These are phyloP conservation scores for Tylopilus vinaceipallidus DNA, from an alignment of 768 basidiomycete species.

Conservation along the genomic window DNA sequence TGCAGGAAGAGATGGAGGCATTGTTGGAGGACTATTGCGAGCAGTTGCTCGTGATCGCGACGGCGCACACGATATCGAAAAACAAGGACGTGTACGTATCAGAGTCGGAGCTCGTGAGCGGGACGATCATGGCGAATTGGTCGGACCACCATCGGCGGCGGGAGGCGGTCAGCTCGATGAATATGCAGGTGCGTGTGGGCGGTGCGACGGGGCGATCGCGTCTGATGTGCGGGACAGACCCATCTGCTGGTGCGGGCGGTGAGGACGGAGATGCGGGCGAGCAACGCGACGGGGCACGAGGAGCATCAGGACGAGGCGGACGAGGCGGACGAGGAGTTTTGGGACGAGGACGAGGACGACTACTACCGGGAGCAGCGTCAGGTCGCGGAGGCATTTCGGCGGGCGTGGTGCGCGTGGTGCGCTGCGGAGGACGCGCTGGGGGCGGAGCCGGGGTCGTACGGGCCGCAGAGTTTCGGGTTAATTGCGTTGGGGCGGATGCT, in stretches of 20 bases:
- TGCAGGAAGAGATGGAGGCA: conserved; percentile 38
- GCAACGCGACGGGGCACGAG: conserved; percentile 7
- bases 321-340: conserved; percentile 22
- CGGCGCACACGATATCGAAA: conserved; percentile 37
- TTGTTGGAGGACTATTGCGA: conserved; percentile 36
- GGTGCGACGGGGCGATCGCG: neutral
- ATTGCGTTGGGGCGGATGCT: conserved; percentile 44
- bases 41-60: conserved; percentile 35
- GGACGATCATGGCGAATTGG: conserved; percentile 45
- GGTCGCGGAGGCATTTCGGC: conserved; percentile 32
- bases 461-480: conserved; percentile 45
- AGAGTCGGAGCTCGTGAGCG: conserved; percentile 44
- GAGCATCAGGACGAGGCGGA: conserved; percentile 30
- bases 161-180: conserved; percentile 42
- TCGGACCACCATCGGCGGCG: conserved; percentile 40
- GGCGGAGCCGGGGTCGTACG: conserved; percentile 31
- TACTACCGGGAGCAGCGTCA: conserved; percentile 29
- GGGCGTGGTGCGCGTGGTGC: conserved; percentile 46
- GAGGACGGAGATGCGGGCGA: conserved; percentile 30
- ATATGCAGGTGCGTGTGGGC: conserved; percentile 37
- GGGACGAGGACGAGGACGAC: conserved; percentile 30
- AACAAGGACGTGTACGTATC: conserved; percentile 35
- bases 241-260: conserved; percentile 38
- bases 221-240: conserved; percentile 31
- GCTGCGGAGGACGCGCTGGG: conserved; percentile 33